Evolutionary conservation across 345 rosid genomes (phyloP), one percentile per base, ranked within the genome.

Genomic region (Eutrema yunnanense): DNA sequence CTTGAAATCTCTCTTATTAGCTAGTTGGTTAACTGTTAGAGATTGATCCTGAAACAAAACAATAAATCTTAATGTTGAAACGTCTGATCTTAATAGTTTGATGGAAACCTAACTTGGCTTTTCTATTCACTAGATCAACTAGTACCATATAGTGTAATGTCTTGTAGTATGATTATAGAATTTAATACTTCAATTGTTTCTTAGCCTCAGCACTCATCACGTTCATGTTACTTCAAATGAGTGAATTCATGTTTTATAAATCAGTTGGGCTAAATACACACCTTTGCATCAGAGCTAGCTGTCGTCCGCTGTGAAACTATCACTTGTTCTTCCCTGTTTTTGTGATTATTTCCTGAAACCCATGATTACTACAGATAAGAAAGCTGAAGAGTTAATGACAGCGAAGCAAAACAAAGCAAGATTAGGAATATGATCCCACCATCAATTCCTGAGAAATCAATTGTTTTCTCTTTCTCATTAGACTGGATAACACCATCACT

Each of bases 311-410:
- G 83, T 69, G 73, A 74, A 77, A 71, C 72, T 54, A 53, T 51
- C 47, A 63, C 78, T 32, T 67, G 72, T 61, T 71, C 78, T 32
- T 72, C 82, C 65, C 54, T 76, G 54, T 46, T 65, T 70, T 64
- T 80, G 53, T 30, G 78, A 59, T 77, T 63, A 30, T 77, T 76
- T 75, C 87, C 98, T 87, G 83, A 78, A 71, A 78, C 49, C 42
- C 41, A 48, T 12, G 58, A 71, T 43, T 13, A 64, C 54, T 12
- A 49, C 50, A 40, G 41, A 77, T 77, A 58, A 65, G 76, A 58
- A 74, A 71, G 55, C 71, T 33, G 62, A 51, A 47, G 34, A 69
- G 9, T 13, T 36, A 42, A 71, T 8, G 44, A 51, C n/a, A 60
- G 2, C 9, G 4, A 43, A 46, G 16, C 41, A 53, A 62, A 61